Conservation (phyloP, 1,284 basidiomycete genomes). For the Ganoderma boninense region DNA sequence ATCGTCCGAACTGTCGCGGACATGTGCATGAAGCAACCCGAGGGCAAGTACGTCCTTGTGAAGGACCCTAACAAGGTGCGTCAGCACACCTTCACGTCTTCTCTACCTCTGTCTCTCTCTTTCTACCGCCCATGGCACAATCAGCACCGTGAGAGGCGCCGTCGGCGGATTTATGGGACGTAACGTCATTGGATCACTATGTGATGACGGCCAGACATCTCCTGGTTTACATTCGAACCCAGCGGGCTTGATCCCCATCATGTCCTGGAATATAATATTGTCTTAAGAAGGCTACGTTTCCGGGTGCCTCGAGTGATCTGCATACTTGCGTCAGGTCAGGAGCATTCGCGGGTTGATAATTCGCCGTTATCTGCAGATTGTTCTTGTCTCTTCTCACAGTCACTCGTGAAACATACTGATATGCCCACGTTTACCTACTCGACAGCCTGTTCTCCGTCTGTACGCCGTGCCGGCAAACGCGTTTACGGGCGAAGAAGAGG, state of each 20-base stretch:
- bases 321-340: background rate
- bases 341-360: slow-evolving; percentile 9
- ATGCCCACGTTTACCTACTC: slow-evolving; percentile 12
- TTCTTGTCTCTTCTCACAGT: background rate
- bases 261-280: background rate
- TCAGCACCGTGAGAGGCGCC: slow-evolving; percentile 15
- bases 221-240: slow-evolving; percentile 8
- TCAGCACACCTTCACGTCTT: slow-evolving; percentile 26
- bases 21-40: slow-evolving; percentile 92
- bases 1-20: slow-evolving; percentile 96
- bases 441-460: slow-evolving; percentile 89
- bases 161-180: slow-evolving; percentile 4
- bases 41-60: slow-evolving; percentile 95
- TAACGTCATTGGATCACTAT: slow-evolving; percentile 27
- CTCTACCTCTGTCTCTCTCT: slow-evolving; percentile 10
- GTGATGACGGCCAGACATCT: slow-evolving; percentile 4
- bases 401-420: slow-evolving; percentile 18
- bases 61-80: slow-evolving; percentile 97
- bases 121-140: slow-evolving; percentile 8
- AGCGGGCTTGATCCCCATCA: slow-evolving; percentile 13
- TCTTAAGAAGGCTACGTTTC: background rate
- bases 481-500: slow-evolving; percentile 76
- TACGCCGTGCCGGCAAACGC: slow-evolving; percentile 92
- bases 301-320: slow-evolving; percentile 1
- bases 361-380: slow-evolving; percentile 17